Percentiles rank a stretch among this genome's conserved stretches.
phyloP scores from a whole-genome alignment of 1,139 yeast genomes.

The Sporopachydermia cereana region DNA sequence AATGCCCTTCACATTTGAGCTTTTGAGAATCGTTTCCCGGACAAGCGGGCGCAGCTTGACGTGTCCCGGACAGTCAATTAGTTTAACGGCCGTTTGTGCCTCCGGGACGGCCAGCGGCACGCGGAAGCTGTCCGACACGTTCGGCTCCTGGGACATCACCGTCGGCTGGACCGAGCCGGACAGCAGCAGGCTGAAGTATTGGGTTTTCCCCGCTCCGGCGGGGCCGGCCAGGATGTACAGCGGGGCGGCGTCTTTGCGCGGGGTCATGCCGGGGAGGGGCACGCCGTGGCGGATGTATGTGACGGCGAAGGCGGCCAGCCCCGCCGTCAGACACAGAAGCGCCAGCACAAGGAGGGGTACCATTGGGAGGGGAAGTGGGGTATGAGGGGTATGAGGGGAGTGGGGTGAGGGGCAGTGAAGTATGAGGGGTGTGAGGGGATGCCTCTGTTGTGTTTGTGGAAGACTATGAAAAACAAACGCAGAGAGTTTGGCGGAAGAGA shows the following conservation, averaged over 20 bases:
- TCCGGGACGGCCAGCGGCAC: slow-evolving; percentile 25
- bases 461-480: no score
- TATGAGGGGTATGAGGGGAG: neutral
- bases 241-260: slow-evolving; percentile 29
- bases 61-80: slow-evolving; percentile 84
- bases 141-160: slow-evolving; percentile 38
- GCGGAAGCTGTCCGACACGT: slow-evolving; percentile 22
- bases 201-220: slow-evolving; percentile 64
- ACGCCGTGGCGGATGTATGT: neutral
- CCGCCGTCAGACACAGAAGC: neutral
- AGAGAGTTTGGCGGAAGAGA: no score
- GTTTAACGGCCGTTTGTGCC: slow-evolving; percentile 23
- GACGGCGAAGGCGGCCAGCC: neutral
- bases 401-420: no score
- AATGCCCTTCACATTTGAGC: slow-evolving; percentile 5
- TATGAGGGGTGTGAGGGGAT: no score
- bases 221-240: slow-evolving; percentile 66
- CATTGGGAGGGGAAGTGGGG: neutral
- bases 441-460: no score
- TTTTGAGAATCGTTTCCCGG: slow-evolving; percentile 33
- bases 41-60: slow-evolving; percentile 48
- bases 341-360: neutral
- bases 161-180: slow-evolving; percentile 20
- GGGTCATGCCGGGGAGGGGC: neutral
- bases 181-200: slow-evolving; percentile 1